These are phyloP conservation scores for Cladophialophora exuberans DNA, from an alignment of 2,329 filamentous ascomycete genomes.

Conservation along the genomic window DNA sequence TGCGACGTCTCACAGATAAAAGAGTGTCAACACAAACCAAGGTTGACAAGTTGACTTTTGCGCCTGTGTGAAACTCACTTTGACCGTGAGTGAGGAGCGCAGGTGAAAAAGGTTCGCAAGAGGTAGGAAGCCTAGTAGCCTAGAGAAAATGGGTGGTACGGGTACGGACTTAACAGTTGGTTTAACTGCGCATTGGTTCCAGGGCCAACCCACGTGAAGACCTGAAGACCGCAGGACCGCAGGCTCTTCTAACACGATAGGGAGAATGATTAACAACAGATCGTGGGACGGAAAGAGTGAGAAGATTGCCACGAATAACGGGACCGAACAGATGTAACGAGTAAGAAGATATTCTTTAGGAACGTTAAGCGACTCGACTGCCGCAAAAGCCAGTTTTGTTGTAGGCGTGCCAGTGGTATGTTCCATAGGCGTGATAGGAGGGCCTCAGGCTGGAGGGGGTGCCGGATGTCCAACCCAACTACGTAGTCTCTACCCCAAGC, in stretches of 20 bases:
- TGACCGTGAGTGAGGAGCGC: not conserved
- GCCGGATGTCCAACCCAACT: not conserved
- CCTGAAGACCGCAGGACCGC: no score
- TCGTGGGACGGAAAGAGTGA: not conserved
- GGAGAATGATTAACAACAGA: no score
- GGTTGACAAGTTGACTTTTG: no score
- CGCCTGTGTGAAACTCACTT: not conserved
- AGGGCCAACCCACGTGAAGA: not conserved
- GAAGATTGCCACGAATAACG: not conserved
- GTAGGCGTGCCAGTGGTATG: no score
- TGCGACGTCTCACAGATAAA: no score
- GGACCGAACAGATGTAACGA: not conserved
- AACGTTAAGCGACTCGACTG: constrained; percentile 10
- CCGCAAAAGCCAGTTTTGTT: no score
- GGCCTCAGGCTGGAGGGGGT: no score
- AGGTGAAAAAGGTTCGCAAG: no score
- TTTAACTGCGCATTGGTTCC: constrained; percentile 14
- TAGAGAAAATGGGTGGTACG: constrained; percentile 3
- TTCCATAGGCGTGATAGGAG: no score
- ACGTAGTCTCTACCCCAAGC: not conserved
- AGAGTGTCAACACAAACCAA: no score
- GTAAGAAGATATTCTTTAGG: constrained; percentile 4
- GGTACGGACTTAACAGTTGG: constrained; percentile 23
- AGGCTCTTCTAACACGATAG: no score
- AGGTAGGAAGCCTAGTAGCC: constrained; percentile 13